Percentiles rank a stretch among this genome's conserved stretches.
These are phyloP conservation scores for Kwoniella sp. DNA, from an alignment of 768 basidiomycete species.

Conservation along the genomic window DNA sequence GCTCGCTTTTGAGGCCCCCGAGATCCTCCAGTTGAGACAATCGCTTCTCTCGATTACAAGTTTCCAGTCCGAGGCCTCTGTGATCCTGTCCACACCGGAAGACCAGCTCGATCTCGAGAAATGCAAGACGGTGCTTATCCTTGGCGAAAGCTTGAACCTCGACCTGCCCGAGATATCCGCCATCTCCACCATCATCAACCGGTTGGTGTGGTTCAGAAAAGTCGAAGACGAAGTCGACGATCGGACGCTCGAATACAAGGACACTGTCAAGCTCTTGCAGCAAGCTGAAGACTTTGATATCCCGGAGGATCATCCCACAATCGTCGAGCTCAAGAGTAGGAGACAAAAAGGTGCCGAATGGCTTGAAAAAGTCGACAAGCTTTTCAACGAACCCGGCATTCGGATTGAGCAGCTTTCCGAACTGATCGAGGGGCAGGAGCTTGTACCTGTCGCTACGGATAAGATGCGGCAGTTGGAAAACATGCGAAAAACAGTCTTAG, in stretches of 20 bases:
- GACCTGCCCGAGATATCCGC: constrained; percentile 75
- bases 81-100: constrained; percentile 40
- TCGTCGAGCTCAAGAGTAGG: constrained; percentile 68
- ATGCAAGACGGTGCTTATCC: constrained; percentile 40
- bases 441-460: constrained; percentile 67
- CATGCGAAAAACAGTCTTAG: constrained; percentile 58
- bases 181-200: constrained; percentile 77
- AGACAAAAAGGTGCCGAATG: constrained; percentile 72
- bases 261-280: constrained; percentile 71
- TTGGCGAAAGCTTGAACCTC: constrained; percentile 67
- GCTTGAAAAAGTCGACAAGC: constrained; percentile 68
- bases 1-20: constrained; percentile 81
- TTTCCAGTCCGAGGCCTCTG: constrained; percentile 46
- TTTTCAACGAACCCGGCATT: constrained; percentile 56
- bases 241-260: constrained; percentile 68
- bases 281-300: constrained; percentile 73
- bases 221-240: constrained; percentile 72
- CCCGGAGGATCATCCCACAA: constrained; percentile 66
- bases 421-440: constrained; percentile 67
- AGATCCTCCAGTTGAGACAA: constrained; percentile 61
- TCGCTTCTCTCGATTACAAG: constrained; percentile 37
- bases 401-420: constrained; percentile 76
- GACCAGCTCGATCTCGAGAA: constrained; percentile 35
- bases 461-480: constrained; percentile 69
- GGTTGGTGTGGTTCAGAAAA: constrained; percentile 75